These are phyloP conservation scores for Solanum rostratum DNA, from an alignment of 257 asterid genomes.

Conservation along the genomic window DNA sequence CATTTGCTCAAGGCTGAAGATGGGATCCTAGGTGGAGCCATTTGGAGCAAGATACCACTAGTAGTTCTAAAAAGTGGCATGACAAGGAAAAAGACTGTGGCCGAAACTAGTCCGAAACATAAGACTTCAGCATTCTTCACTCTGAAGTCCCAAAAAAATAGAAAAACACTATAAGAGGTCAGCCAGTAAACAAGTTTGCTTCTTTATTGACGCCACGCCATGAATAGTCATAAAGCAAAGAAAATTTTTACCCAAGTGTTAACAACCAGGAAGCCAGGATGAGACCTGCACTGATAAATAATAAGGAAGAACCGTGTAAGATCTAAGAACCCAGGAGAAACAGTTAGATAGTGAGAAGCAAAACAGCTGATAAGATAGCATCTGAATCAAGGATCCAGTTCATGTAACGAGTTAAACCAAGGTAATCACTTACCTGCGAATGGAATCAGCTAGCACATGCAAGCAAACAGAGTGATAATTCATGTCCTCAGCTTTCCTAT, in stretches of 20 bases:
- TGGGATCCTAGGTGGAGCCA: constrained; percentile 75
- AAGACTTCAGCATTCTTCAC: constrained; percentile 89
- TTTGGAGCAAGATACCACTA: constrained; percentile 73
- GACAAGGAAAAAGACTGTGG: constrained; percentile 74
- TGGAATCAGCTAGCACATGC: constrained; percentile 94
- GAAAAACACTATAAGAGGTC: neutral
- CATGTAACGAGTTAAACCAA: neutral
- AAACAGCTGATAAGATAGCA: neutral
- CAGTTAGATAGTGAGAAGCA: neutral
- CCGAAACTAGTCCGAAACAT: constrained; percentile 89
- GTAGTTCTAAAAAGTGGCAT: constrained; percentile 88
- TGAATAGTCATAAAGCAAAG: neutral
- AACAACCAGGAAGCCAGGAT: constrained; percentile 95
- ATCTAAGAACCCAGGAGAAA: neutral
- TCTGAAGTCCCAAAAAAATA: constrained; percentile 20
- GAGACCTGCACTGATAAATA: constrained; percentile 84
- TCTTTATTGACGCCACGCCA: neutral
- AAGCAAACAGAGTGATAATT: constrained; percentile 87
- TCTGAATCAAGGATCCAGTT: neutral
- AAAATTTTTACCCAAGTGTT: constrained; percentile 70
- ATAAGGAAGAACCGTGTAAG: constrained; percentile 20
- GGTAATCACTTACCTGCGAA: constrained; percentile 57
- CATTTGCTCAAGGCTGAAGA: constrained; percentile 82
- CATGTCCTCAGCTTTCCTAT: constrained; percentile 95
- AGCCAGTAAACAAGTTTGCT: neutral